Conservation (phyloP, 768 basidiomycete species). For the Hortiboletus flavorubellus region DNA sequence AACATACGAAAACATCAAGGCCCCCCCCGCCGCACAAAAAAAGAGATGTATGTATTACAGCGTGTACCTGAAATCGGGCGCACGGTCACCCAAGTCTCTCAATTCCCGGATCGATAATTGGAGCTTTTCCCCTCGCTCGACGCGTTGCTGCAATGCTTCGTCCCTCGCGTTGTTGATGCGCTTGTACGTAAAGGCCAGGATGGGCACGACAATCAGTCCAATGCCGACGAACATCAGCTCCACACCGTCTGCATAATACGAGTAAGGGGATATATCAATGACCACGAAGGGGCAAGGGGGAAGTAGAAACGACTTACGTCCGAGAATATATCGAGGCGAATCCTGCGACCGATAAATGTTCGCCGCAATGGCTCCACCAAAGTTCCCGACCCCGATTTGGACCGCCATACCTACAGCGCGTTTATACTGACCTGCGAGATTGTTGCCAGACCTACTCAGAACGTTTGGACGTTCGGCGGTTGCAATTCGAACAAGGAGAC, state of each 20-base stretch:
- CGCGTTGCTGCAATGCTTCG: slow-evolving; percentile 1
- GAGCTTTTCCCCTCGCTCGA: slow-evolving; percentile 19
- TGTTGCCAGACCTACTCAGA: slow-evolving; percentile 45
- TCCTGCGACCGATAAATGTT: slow-evolving; percentile 62
- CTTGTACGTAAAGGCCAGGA: slow-evolving; percentile 47
- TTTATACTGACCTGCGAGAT: slow-evolving; percentile 67
- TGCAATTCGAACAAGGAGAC: slow-evolving; percentile 11
- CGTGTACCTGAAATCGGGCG: slow-evolving; percentile 62
- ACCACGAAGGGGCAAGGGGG: background rate
- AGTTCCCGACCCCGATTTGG: slow-evolving; percentile 51
- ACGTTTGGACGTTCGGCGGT: background rate
- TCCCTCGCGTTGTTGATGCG: slow-evolving; percentile 58
- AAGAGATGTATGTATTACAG: slow-evolving; percentile 22
- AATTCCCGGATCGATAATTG: slow-evolving; percentile 15
- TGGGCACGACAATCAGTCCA: slow-evolving; percentile 51
- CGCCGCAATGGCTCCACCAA: slow-evolving; percentile 59
- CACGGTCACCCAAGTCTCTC: slow-evolving; percentile 51
- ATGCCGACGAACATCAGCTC: slow-evolving; percentile 70
- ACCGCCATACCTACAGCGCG: slow-evolving; percentile 65
- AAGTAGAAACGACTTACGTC: slow-evolving; percentile 44
- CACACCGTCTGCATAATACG: slow-evolving; percentile 42
- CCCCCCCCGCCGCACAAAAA: too few species aligned
- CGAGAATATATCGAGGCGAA: slow-evolving; percentile 56
- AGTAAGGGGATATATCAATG: background rate
- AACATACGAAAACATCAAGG: too few species aligned